phyloP scores from a whole-genome alignment of 2,329 filamentous ascomycete species.

The Ophiocordyceps sinensis region DNA sequence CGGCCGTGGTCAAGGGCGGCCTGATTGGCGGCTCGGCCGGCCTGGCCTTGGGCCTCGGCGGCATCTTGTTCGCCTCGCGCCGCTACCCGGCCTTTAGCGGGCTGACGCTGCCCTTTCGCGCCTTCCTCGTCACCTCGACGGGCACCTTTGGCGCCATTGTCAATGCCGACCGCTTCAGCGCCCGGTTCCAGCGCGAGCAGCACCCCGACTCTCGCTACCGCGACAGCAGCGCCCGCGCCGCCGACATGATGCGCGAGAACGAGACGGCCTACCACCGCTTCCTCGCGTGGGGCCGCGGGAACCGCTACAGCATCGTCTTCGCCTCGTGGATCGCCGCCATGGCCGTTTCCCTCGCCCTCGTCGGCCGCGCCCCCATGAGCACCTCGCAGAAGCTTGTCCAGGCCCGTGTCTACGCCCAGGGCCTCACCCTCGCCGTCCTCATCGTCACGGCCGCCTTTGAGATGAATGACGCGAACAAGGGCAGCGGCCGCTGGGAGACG shows the following conservation, averaged over 20 bases:
- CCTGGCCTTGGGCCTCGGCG: constrained; percentile 48
- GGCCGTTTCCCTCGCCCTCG: constrained; percentile 57
- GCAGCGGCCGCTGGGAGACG: constrained; percentile 70
- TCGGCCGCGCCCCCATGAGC: constrained; percentile 61
- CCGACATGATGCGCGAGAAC: constrained; percentile 38
- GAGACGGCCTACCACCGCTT: constrained; percentile 45
- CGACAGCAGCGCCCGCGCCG: constrained; percentile 43
- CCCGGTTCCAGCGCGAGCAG: constrained; percentile 50
- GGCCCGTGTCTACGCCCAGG: constrained; percentile 88
- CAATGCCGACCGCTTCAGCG: constrained; percentile 58
- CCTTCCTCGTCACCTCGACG: constrained; percentile 74
- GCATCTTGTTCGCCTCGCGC: constrained; percentile 50
- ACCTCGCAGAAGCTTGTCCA: constrained; percentile 82
- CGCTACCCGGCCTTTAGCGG: constrained; percentile 66
- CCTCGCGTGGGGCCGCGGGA: constrained; percentile 59
- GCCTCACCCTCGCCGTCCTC: constrained; percentile 70
- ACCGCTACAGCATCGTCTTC: constrained; percentile 80
- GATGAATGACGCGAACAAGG: constrained; percentile 59
- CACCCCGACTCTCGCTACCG: constrained; percentile 56
- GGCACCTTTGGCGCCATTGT: constrained; percentile 83
- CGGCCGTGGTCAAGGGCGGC: constrained; percentile 66
- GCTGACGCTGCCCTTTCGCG: constrained; percentile 78
- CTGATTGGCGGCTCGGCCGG: constrained; percentile 57
- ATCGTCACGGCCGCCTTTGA: constrained; percentile 74
- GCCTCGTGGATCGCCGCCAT: constrained; percentile 71